Base-by-base conservation (phyloP, 192 early-diverging fungal genomes). In the Coemansia sp. region DNA sequence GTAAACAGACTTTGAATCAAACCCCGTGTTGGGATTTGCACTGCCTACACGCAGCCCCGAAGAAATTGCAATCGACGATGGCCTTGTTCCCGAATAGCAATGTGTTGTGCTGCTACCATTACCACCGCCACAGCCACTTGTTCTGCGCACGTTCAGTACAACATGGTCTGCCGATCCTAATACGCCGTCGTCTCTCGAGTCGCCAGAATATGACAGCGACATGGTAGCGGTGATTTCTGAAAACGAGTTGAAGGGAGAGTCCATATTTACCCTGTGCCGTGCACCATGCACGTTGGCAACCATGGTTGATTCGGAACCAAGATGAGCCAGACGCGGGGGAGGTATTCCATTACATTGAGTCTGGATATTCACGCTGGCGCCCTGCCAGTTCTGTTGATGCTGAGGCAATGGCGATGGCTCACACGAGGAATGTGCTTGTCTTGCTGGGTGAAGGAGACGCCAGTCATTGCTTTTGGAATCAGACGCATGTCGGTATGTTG, bases 161-260 rank as follows among this genome's bases (percentile, higher is more conserved):
- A 20, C 15, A 24, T 25, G 48, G 14, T 39, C 36, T 20, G 35
- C 11, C 25, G 15, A n/a, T 7, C 18, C 24, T n/a, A 46, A 13
- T 7, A 25, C 44, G 14, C 46, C 18, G 15, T 47, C 46, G 28
- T 55, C 53, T 19, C 44, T 33, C 1, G 58, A 45, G 18, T 70
- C 59, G 23, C 24, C 39, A 18, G 59, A 48, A 35, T 49, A 56
- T 9, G 55, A 58, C 7, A 45, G 50, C 26, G 60, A 23, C 26
- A 50, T 62, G 26, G 32, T 34, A n/a, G 52, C 23, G 14, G 28
- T 53, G 32, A 39, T 42, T 4, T 33, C 43, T 8, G 66, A 52
- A 10, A 53, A 18, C 17, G 30, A 44, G 49, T 56, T 58, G 30
- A 68, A 52, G 6, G 64, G 51, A n/a, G 57, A 60, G 9, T 43